Base-by-base conservation (phyloP, 768 basidiomycete species). In the Rhodotorula taiwanensis region DNA sequence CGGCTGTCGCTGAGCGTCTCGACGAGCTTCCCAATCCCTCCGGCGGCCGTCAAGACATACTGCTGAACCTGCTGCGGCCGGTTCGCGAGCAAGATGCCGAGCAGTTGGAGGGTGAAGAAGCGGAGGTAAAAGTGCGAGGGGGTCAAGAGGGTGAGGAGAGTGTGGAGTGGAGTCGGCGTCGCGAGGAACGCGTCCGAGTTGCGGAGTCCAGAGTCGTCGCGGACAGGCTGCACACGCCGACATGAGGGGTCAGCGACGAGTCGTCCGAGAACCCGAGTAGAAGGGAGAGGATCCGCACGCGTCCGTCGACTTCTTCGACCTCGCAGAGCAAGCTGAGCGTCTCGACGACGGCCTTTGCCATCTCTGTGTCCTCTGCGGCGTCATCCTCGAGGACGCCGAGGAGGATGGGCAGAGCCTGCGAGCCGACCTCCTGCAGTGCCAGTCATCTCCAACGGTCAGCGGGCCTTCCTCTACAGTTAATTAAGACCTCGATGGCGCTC, bases 271-370 rank as follows among this genome's bases (percentile, higher is more conserved):
- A n/a, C 14, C 15, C 23, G 20, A 31, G n/a, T n/a, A n/a, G n/a
- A n/a, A n/a, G 34, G 47, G 49, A n/a, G 49, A 7, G 49, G 4
- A 31, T n/a, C 39, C 64, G 53, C 39, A 66, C 64, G 21, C 69
- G 52, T 13, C 69, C 63, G 47, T 71, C 76, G 68, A 76, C 74
- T 56, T 79, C 86, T 23, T 76, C 74, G 8, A 82, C 80, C 73
- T 97, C 91, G 76, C 91, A 95, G 33, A 99, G 80, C 63, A 84
- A 76, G 72, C 83, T 82, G 57, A 98, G 78, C 2, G 91, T 95
- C 78, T 99, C 95, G 71, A 99, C 78, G 7, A 86, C 85, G 27
- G 92, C 93, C 74, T 89, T 95, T 2, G 86, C 93, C 64, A 88
- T 89, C 71, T 98, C 95, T 8, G 84, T 80, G 75, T 99, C 95